Conservation (phyloP, 768 basidiomycete genomes). For the Polyporus arcularius region DNA sequence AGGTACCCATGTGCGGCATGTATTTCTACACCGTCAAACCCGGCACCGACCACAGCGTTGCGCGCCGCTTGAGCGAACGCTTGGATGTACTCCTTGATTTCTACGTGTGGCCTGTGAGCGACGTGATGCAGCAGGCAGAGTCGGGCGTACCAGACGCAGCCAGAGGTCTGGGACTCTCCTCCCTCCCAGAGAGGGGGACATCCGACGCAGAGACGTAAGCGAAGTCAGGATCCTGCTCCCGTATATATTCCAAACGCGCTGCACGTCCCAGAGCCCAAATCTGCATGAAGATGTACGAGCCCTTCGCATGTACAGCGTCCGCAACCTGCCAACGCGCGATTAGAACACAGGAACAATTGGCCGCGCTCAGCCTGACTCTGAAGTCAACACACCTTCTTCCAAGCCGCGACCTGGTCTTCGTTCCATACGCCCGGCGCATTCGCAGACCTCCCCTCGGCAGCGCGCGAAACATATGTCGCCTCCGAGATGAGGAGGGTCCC, state of each 20-base stretch:
- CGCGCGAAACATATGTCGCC: slow-evolving; percentile 40
- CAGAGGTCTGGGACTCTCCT: slow-evolving; percentile 23
- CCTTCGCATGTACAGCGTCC: slow-evolving; percentile 56
- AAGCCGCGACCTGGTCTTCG: slow-evolving; percentile 42
- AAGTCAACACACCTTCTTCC: slow-evolving; percentile 35
- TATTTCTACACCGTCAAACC: slow-evolving; percentile 31
- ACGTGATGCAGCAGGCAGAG: not conserved
- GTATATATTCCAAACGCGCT: slow-evolving; percentile 36
- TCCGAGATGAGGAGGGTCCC: slow-evolving; percentile 50
- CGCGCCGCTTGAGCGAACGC: slow-evolving; percentile 25
- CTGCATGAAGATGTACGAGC: slow-evolving; percentile 54
- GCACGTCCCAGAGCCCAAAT: slow-evolving; percentile 56
- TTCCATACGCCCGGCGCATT: slow-evolving; percentile 50
- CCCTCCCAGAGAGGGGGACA: slow-evolving; percentile 12
- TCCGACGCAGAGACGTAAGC: slow-evolving; percentile 26
- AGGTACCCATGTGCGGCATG: slow-evolving; percentile 35
- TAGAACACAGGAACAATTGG: not conserved
- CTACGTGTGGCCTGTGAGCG: not conserved
- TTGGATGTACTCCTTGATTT: slow-evolving; percentile 40
- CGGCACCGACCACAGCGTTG: slow-evolving; percentile 31
- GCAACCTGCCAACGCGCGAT: slow-evolving; percentile 43
- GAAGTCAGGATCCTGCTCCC: slow-evolving; percentile 33
- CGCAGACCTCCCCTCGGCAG: slow-evolving; percentile 32
- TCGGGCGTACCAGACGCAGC: slow-evolving; percentile 17
- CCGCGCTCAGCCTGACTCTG: no score